Percentiles rank a stretch among this genome's conserved stretches.
phyloP scores from a whole-genome alignment of 2,329 filamentous ascomycete genomes.

The Aciculosporium take region DNA sequence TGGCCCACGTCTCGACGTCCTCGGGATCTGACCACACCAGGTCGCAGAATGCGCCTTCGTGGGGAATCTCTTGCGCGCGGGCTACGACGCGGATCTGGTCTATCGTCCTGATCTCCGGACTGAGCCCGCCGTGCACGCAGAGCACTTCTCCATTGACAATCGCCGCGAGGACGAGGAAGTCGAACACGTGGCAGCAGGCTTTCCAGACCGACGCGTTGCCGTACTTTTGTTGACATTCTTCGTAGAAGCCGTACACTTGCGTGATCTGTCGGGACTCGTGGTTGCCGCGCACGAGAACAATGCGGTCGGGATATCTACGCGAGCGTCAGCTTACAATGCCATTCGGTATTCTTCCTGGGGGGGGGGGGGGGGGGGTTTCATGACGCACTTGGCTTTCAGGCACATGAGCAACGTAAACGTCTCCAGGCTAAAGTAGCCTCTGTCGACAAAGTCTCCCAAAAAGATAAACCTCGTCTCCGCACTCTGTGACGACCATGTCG shows the following conservation, averaged over 20 bases:
- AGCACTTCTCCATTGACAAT: slow-evolving; percentile 98
- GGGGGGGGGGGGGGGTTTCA: no score
- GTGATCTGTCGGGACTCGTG: slow-evolving; percentile 97
- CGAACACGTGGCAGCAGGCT: slow-evolving; percentile 98
- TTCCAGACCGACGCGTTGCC: slow-evolving; percentile 99
- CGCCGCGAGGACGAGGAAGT: slow-evolving; percentile 89
- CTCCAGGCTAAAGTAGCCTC: slow-evolving; percentile 93
- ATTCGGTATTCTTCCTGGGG: no score
- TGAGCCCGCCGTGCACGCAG: slow-evolving; percentile 87
- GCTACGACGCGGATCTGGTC: slow-evolving; percentile 99
- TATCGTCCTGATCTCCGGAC: slow-evolving; percentile 86
- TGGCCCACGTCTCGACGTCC: slow-evolving; percentile 89
- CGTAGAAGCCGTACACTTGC: slow-evolving; percentile 98
- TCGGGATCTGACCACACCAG: slow-evolving; percentile 97
- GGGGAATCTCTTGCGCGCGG: slow-evolving; percentile 91
- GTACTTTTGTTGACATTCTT: slow-evolving; percentile 95
- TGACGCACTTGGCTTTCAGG: slow-evolving; percentile 57
- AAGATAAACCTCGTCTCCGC: slow-evolving; percentile 45
- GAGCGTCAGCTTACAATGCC: background rate
- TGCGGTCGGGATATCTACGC: slow-evolving; percentile 75
- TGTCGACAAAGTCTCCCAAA: slow-evolving; percentile 86
- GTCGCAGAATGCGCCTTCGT: slow-evolving; percentile 97
- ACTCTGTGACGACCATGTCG: slow-evolving; percentile 30
- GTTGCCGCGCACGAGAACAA: slow-evolving; percentile 93
- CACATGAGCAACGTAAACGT: slow-evolving; percentile 96